Percentiles rank a stretch among this genome's conserved stretches.
Evolutionary conservation across 352 stramenopile genomes (phyloP).

Genomic region (Aphanomyces stellatus): DNA sequence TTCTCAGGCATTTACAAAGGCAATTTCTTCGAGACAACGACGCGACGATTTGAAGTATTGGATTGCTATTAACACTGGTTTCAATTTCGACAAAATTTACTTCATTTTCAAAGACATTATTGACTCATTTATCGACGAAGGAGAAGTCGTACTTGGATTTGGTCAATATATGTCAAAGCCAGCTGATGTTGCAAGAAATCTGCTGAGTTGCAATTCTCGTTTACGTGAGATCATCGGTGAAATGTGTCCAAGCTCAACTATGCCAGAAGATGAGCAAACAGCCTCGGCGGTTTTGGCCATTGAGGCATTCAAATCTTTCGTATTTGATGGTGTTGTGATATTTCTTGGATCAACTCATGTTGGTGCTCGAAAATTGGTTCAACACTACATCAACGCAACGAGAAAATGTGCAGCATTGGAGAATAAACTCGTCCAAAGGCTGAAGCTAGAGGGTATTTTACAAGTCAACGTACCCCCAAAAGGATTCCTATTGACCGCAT

Average conservation of each 20-base stretch:
- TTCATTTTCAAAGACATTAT: conserved; percentile 4
- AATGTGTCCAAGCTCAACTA: neutral
- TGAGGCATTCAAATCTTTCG: neutral
- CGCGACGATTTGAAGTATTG: conserved; percentile 1
- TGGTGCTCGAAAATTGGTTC: neutral
- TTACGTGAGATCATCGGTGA: neutral
- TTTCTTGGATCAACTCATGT: conserved; percentile 5
- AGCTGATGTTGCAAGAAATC: neutral
- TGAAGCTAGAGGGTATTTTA: neutral
- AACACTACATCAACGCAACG: neutral
- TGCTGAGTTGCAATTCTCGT: neutral
- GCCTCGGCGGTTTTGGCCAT: neutral
- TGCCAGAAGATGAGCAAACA: neutral
- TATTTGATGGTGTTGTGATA: conserved; percentile 10
- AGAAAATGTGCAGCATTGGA: neutral
- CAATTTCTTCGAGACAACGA: neutral
- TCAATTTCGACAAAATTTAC: neutral
- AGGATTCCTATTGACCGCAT: neutral
- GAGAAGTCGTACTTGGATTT: conserved; percentile 5
- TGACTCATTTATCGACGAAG: conserved; percentile 5
- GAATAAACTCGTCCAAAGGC: conserved; percentile 5
- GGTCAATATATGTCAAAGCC: conserved; percentile 6
- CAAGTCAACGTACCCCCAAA: neutral
- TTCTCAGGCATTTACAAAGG: neutral
- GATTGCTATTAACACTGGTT: neutral